Evolutionary conservation across 2,329 filamentous ascomycete species (phyloP), one percentile per base, ranked within the genome.

Genomic region (Cryoendolithus antarcticus): DNA sequence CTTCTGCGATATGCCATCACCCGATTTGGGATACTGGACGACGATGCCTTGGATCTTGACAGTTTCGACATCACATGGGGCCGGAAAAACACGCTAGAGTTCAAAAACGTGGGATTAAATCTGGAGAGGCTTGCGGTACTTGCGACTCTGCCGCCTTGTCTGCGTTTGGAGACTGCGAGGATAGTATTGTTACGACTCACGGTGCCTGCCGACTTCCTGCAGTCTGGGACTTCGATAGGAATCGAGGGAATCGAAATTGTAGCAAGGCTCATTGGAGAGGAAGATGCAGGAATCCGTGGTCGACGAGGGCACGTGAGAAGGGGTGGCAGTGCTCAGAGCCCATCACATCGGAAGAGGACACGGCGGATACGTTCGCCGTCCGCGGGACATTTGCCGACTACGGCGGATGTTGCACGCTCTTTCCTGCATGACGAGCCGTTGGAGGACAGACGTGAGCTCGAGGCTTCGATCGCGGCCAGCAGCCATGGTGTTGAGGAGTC

Each of bases 161-260:
- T 91, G 54, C 70, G 74, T 44, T 67, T 95, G 9, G 72, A 75
- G 38, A 80, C 77, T 56, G 88, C 89, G 41, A 79, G 77, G 47
- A 76, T 94, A 38, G 65, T 82, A 2, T 69, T 82, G 5, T 73
- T 96, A 15, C 81, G 82, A 52, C 67, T 95, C 39, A 93, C 82
- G 6, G 72, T 96, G 37, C 86, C 89, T 9, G 80, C 91, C 56
- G 85, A 95, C 60, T 80, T 95, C 48, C 86, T 88, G 59, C 81
- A 77, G 38, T 88, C 81, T 49, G 80, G 85, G 21, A 93, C 96
- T 56, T 69, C 74, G 24, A 75, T 89, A 51, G 83, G 93, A 55
- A 72, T 89, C 13, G 77, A 89, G 50, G 86, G 86, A 12, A 75
- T 95, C 44, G 75, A 88, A 48, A 71, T 93, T 24, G 72, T 77